These are phyloP conservation scores for Ogataea henricii DNA, from an alignment of 805 yeast genomes.

Conservation along the genomic window DNA sequence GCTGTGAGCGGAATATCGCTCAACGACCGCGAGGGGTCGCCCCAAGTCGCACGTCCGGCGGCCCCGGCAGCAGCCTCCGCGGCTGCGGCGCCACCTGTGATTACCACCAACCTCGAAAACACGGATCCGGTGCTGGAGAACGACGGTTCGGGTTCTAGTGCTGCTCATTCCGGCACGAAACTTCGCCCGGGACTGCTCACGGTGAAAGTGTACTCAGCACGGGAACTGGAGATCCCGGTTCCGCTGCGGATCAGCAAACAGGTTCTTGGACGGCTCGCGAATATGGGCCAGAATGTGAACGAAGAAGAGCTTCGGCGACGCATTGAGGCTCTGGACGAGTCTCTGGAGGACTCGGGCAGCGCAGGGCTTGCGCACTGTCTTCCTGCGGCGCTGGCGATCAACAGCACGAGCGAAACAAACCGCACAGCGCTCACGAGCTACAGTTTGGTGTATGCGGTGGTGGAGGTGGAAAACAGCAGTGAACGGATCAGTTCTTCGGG, in stretches of 20 bases:
- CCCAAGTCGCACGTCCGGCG: not conserved
- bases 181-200: conserved; percentile 69
- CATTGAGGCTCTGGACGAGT: conserved; percentile 35
- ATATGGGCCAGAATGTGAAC: conserved; percentile 48
- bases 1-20: conserved; percentile 17
- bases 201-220: conserved; percentile 72
- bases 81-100: conserved; percentile 17
- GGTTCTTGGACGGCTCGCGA: conserved; percentile 64
- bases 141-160: conserved; percentile 13
- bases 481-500: conserved; percentile 83
- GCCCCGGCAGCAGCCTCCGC: not conserved
- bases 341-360: conserved; percentile 30
- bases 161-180: not conserved
- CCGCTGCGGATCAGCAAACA: conserved; percentile 65
- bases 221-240: conserved; percentile 69
- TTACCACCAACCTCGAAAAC: conserved; percentile 31
- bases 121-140: conserved; percentile 37
- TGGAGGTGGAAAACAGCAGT: conserved; percentile 94
- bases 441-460: conserved; percentile 72
- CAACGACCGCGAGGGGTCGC: conserved; percentile 2
- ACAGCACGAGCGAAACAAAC: conserved; percentile 49
- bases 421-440: conserved; percentile 50
- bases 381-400: conserved; percentile 45
- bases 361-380: conserved; percentile 36
- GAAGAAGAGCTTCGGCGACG: conserved; percentile 35